Evolutionary conservation across 2,329 filamentous ascomycete species (phyloP).

Genomic region (Drechmeria coniospora): DNA sequence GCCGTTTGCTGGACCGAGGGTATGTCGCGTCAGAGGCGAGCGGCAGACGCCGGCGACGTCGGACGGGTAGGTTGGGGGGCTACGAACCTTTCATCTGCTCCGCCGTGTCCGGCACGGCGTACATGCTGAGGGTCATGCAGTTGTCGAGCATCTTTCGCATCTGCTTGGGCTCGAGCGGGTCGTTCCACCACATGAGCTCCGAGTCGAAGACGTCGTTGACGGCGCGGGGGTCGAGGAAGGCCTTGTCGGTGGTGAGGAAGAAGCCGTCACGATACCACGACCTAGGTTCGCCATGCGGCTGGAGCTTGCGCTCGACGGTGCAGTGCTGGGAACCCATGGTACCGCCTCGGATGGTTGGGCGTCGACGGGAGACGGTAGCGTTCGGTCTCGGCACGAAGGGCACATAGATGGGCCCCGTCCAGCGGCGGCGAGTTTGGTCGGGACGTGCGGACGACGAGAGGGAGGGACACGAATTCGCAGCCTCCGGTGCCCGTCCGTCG

Average conservation of each 20-base stretch:
- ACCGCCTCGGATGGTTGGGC: too few relatives aligned
- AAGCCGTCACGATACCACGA: constrained; percentile 39
- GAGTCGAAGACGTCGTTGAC: constrained; percentile 40
- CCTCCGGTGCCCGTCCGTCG: too few relatives aligned
- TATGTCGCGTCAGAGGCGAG: not conserved
- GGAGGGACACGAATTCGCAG: too few relatives aligned
- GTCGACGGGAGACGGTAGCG: too few relatives aligned
- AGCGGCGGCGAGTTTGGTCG: too few relatives aligned
- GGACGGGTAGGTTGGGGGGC: constrained; percentile 10
- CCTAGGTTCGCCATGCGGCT: constrained; percentile 17
- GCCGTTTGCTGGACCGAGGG: constrained; percentile 12
- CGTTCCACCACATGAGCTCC: constrained; percentile 47
- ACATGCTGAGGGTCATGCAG: constrained; percentile 46
- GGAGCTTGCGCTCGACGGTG: constrained; percentile 6
- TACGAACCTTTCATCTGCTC: constrained; percentile 23
- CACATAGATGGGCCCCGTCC: constrained; percentile 2
- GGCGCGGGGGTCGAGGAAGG: constrained; percentile 35
- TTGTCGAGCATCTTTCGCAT: constrained; percentile 38
- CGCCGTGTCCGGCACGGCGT: constrained; percentile 24
- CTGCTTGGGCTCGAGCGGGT: constrained; percentile 28
- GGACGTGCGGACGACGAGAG: too few relatives aligned
- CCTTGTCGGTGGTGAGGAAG: constrained; percentile 44
- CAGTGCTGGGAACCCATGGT: constrained; percentile 7
- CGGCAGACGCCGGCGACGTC: constrained; percentile 12
- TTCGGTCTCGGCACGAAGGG: too few relatives aligned